Base-by-base conservation (phyloP, 2,329 filamentous ascomycete genomes). In the Diaporthe sp. region DNA sequence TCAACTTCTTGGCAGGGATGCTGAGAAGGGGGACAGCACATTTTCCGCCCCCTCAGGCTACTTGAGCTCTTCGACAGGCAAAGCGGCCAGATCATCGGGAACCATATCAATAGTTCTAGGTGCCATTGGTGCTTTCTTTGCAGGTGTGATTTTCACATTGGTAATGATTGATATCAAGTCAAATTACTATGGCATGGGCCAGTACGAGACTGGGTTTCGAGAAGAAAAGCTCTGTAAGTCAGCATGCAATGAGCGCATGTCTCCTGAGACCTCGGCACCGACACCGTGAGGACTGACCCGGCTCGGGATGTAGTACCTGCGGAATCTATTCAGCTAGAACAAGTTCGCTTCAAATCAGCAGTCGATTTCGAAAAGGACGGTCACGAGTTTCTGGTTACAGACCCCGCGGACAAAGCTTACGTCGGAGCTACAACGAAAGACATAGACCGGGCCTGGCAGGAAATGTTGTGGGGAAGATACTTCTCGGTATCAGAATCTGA, bases 201-300 rank as follows among this genome's bases (percentile, higher is more conserved):
- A 44, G 13, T 62, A 62, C 39, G 58, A 62, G 28, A 62, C 58
- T 10, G 58, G 58, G 3, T 44, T 62, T 42, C 58, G 15, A 28
- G 58, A 62, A 62, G 58, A 62, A 28, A 44, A 42, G 37, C 25
- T 62, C 17, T 28, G 58, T 62, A 62, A 62, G 58, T 22, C 58
- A 44, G n/a, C 49, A 12, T 15, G 15, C 51, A 28, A 12, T 7
- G 4, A 1, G 6, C 15, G 13, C 13, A 57, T 19, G 10, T 9
- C 19, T 7, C 12, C 0, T 1, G 3, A 39, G 37, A 39, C 0
- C 37, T 39, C 7, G n/a, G 12, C 34, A 13, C 25, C 10, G n/a
- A 25, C 37, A 39, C 22, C 22, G 1, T 42, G 13, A 7, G 1
- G 22, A 42, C 34, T 61, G 58, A 8, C 12, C 5, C 4, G 13